phyloP scores from a whole-genome alignment of 768 basidiomycete species.

The Kwoniella sp. region DNA sequence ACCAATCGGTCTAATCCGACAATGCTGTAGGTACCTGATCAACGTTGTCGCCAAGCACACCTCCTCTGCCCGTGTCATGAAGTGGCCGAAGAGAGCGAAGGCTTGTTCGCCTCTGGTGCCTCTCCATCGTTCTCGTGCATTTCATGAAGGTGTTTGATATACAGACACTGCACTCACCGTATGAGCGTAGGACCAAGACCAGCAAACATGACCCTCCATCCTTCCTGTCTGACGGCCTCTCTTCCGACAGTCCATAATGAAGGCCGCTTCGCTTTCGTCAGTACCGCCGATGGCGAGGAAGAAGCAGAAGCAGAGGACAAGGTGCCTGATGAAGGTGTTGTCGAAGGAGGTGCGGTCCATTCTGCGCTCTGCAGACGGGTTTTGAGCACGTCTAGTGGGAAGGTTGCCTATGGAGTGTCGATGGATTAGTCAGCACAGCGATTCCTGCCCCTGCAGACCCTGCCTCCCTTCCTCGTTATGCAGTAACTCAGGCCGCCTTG shows the following conservation, averaged over 20 bases:
- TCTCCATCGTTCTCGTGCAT: too few relatives aligned
- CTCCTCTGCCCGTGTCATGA: too few relatives aligned
- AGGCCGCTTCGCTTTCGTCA: neutral
- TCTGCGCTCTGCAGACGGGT: conserved; percentile 73
- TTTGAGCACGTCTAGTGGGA: conserved; percentile 87
- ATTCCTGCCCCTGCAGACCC: too few relatives aligned
- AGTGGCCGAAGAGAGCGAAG: too few relatives aligned
- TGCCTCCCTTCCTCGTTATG: too few relatives aligned
- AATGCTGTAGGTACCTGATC: neutral
- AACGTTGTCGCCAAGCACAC: neutral
- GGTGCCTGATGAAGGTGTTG: neutral
- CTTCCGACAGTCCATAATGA: conserved; percentile 31
- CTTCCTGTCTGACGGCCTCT: conserved; percentile 61
- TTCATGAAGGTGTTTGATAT: neutral
- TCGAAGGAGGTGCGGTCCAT: conserved; percentile 12
- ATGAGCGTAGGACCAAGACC: conserved; percentile 80
- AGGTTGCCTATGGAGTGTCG: conserved; percentile 65
- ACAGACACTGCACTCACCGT: conserved; percentile 60
- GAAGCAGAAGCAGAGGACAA: neutral
- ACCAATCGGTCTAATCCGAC: neutral
- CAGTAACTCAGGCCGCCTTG: too few relatives aligned
- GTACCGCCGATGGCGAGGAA: neutral
- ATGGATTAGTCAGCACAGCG: too few relatives aligned
- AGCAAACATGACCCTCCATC: conserved; percentile 70
- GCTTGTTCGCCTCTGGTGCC: too few relatives aligned